Conservation (phyloP, 768 basidiomycete genomes). For the Aureoboletus auriporus region DNA sequence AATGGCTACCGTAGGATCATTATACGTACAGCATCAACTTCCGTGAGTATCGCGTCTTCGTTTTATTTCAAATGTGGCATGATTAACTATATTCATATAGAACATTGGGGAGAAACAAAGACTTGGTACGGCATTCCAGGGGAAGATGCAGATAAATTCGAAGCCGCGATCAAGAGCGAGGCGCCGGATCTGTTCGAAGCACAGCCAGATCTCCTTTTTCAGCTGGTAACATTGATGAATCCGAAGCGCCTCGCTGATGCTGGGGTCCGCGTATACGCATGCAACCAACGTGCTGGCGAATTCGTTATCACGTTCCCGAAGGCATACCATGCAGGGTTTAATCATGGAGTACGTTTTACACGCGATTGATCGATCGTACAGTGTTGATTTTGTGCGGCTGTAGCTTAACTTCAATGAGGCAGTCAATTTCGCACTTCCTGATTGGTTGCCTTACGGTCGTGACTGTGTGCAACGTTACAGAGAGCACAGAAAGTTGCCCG, state of each 20-base stretch:
- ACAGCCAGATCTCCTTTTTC: conserved; percentile 95
- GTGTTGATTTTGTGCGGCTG: conserved; percentile 23
- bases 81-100: conserved; percentile 40
- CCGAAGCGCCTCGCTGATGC: conserved; percentile 82
- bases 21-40: conserved; percentile 96
- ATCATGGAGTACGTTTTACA: conserved; percentile 79
- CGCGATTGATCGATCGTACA: conserved; percentile 20
- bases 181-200: conserved; percentile 98
- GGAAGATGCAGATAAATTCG: conserved; percentile 93
- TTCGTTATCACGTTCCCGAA: conserved; percentile 98
- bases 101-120: conserved; percentile 99
- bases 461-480: conserved; percentile 90
- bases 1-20: conserved; percentile 64
- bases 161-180: conserved; percentile 90
- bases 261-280: conserved; percentile 89
- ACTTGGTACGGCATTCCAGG: conserved; percentile 99
- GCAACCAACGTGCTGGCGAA: conserved; percentile 96
- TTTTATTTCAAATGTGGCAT: conserved; percentile 18
- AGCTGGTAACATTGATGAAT: conserved; percentile 97
- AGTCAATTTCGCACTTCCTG: conserved; percentile 95
- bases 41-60: conserved; percentile 50
- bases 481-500: conserved; percentile 87
- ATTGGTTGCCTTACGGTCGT: conserved; percentile 86
- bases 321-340: conserved; percentile 97
- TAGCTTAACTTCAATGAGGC: conserved; percentile 99